phyloP scores from a whole-genome alignment of 257 asterid genomes.

The Capsicum rhomboideum region DNA sequence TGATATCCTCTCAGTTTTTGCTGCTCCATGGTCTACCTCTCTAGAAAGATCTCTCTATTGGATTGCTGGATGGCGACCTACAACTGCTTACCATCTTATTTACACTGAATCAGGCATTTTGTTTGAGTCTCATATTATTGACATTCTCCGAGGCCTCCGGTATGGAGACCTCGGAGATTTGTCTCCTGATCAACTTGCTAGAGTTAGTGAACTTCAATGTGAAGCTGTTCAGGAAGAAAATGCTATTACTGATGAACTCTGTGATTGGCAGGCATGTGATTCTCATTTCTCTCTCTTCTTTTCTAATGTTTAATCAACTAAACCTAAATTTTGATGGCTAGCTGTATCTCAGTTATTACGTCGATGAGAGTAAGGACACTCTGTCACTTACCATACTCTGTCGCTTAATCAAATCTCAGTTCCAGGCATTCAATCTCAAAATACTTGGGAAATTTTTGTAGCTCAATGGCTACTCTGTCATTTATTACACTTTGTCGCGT shows the following conservation, averaged over 20 bases:
- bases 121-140: constrained; percentile 65
- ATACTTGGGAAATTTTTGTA: no score
- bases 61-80: constrained; percentile 92
- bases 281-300: background rate
- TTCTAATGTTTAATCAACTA: no score
- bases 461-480: no score
- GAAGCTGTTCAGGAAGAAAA: constrained; percentile 60
- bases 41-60: constrained; percentile 71
- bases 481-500: no score
- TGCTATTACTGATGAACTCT: constrained; percentile 42
- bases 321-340: no score
- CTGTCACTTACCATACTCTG: background rate
- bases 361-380: background rate
- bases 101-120: constrained; percentile 73
- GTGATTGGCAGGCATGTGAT: constrained; percentile 67
- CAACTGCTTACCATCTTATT: constrained; percentile 71
- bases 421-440: no score
- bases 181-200: constrained; percentile 56
- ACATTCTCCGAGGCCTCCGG: constrained; percentile 51
- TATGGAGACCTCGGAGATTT: constrained; percentile 79
- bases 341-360: no score
- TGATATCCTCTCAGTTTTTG: constrained; percentile 39
- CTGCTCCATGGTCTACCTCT: constrained; percentile 56
- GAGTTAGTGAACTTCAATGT: constrained; percentile 79
- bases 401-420: no score